Evolutionary conservation across 306 rosid species (phyloP), one percentile per base, ranked within the genome.

Genomic region (Quercus agrifolia): DNA sequence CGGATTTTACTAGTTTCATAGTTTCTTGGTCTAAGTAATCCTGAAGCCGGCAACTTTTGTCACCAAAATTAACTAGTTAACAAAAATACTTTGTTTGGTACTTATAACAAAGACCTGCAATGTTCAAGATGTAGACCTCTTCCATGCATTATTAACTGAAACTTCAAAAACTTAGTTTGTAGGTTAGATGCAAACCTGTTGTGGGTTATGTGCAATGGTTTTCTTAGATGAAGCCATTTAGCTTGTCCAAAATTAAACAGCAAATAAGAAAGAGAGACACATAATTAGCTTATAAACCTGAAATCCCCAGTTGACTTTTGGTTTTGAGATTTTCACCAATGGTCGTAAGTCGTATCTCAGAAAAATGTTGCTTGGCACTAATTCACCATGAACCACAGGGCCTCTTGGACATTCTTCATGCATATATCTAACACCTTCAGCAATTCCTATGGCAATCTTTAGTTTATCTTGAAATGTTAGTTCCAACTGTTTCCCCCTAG

Each of bases 391-490:
- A 74, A 82, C 62, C 0, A 82, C 15, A 14, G 82, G 85, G 8
- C 85, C 79, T 27, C 31, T 55, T 5, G 85, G 82, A 66, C 82
- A 77, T 66, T 82, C 82, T 77, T 67, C 79, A 31, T 77, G 82
- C 85, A 77, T 73, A 41, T 82, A 82, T 78, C 85, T 61, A 67
- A 82, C 41, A 54, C 85, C 82, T 46, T 63, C 79, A 31, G 79
- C 85, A 73, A 82, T 78, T 44, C 33, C 82, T 56, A 67, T 21
- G 3, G 79, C 79, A n/a, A 73, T 67, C 72, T 55, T 73, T 28
- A 77, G 14, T 21, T 66, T 73, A 3, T 73, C 66, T 46, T 77
- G 76, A 74, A 82, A 77, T 82, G 71, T 77, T 27, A 82, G 15
- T 44, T 44, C 66, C 31, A 52, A 19, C 38, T 55, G 74, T 5